Evolutionary conservation across 768 basidiomycete species (phyloP), one percentile per base, ranked within the genome.

Genomic region (Kockovaella imperatae): DNA sequence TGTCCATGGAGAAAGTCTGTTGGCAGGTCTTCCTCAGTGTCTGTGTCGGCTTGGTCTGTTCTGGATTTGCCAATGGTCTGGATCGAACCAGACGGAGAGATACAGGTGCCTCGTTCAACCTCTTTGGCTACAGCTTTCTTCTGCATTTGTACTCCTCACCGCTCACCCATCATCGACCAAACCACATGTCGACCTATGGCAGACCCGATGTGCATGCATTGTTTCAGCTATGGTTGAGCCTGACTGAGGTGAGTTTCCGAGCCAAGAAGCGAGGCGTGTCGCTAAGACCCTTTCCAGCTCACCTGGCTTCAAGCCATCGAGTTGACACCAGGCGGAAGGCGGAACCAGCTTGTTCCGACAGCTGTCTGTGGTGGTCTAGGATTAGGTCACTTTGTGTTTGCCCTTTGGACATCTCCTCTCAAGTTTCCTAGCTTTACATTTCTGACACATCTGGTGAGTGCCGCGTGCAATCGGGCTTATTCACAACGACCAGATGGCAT

Each of bases 21-120:
- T 68, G 66, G 66, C 57, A 68, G 48, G 60, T 68, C 20, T 68
- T 68, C 42, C 25, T 65, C 30, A 58, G 60, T 28, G 63, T 68
- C 13, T 68, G 66, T 42, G 41, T 47, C 10, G 62, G 62, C 1
- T 25, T 68, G 30, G 42, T 61, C 1, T 59, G 60, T 40, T 52
- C 53, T 18, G 62, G 53, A 5, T 29, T 68, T 15, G 57, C 60
- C 15, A 62, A 60, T 42, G 66, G 62, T 4, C 46, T 68, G 29
- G 66, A 68, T 47, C 42, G 58, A 44, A 35, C 60, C 1, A 53
- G 64, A 2, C 49, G 57, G 34, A 34, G 58, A 20, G 60, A 60
- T 38, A 47, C 57, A 36, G 60, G 64, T 35, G 51, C 60, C 29
- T 57, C 65, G 20, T 62, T 67, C 61, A 58, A 70, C 55, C 54